Evolutionary conservation across 1,284 basidiomycete genomes (phyloP).

Genomic region (Inonotus obliquus): DNA sequence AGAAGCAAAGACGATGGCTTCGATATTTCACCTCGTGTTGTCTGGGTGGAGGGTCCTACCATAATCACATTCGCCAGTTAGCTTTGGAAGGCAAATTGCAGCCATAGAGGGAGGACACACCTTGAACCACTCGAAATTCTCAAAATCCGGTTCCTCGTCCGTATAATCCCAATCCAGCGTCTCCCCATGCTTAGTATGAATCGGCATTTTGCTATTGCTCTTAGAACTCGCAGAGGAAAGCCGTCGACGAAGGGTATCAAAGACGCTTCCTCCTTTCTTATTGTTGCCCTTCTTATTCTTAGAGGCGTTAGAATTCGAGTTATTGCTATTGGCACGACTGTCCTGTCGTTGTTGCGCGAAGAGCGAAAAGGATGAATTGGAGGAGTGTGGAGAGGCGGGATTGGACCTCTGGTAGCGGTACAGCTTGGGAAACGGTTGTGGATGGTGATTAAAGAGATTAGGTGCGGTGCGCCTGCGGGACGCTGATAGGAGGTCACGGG

Average conservation of each 20-base stretch:
- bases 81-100: background rate
- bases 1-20: background rate
- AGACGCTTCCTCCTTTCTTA: background rate
- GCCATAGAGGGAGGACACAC: slow-evolving; percentile 2
- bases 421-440: slow-evolving; percentile 8
- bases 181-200: slow-evolving; percentile 18
- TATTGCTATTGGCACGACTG: background rate
- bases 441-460: background rate
- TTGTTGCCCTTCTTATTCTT: slow-evolving; percentile 8
- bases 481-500: slow-evolving; percentile 1
- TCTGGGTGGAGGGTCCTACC: slow-evolving; percentile 17
- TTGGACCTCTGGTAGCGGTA: slow-evolving; percentile 10
- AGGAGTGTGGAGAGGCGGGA: slow-evolving; percentile 9
- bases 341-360: slow-evolving; percentile 2
- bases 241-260: slow-evolving; percentile 12
- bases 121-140: slow-evolving; percentile 20
- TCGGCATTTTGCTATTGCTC: slow-evolving; percentile 13
- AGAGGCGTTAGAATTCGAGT: background rate
- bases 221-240: slow-evolving; percentile 12
- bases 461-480: background rate
- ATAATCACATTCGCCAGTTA: background rate
- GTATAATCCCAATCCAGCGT: slow-evolving; percentile 15
- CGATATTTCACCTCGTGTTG: slow-evolving; percentile 6
- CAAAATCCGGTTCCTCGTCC: slow-evolving; percentile 18
- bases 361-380: slow-evolving; percentile 11